phyloP scores from a whole-genome alignment of 2,329 filamentous ascomycete species.

The Diaporthe sp. region DNA sequence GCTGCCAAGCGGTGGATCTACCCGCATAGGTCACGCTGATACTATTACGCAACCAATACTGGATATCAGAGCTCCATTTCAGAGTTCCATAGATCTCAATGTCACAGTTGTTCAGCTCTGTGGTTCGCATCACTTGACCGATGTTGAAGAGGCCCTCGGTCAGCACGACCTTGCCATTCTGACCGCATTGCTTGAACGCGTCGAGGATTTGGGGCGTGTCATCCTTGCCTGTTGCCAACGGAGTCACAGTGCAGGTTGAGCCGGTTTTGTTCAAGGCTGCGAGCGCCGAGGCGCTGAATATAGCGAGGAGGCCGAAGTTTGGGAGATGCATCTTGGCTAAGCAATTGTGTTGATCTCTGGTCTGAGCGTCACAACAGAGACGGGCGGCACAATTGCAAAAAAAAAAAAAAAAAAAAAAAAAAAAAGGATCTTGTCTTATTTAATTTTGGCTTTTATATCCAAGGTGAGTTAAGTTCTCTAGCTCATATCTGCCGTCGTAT shows the following conservation, averaged over 20 bases:
- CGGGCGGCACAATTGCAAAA: neutral
- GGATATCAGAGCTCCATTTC: slow-evolving; percentile 50
- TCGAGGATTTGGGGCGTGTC: slow-evolving; percentile 62
- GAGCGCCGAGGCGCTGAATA: slow-evolving; percentile 29
- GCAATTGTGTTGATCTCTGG: neutral
- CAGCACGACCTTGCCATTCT: slow-evolving; percentile 61
- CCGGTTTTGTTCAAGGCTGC: slow-evolving; percentile 40
- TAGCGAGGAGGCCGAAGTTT: slow-evolving; percentile 17
- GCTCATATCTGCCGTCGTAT: neutral
- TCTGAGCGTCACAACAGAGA: neutral
- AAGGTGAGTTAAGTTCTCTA: neutral
- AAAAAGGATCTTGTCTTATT: neutral
- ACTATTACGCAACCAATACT: slow-evolving; percentile 61
- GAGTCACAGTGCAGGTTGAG: slow-evolving; percentile 41
- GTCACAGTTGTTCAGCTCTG: slow-evolving; percentile 55
- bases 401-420: no score
- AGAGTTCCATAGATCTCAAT: slow-evolving; percentile 60
- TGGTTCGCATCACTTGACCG: slow-evolving; percentile 60
- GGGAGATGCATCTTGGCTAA: neutral
- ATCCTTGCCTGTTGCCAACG: slow-evolving; percentile 43
- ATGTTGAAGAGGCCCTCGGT: slow-evolving; percentile 59
- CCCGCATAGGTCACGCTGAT: slow-evolving; percentile 60
- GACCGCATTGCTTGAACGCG: slow-evolving; percentile 60
- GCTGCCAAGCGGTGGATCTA: slow-evolving; percentile 58
- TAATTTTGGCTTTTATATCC: neutral